A percentile compares a stretch with the other conserved stretches of the same genome.
phyloP scores from a whole-genome alignment of 2,329 filamentous ascomycete genomes.

The Pyrenochaeta sp. region DNA sequence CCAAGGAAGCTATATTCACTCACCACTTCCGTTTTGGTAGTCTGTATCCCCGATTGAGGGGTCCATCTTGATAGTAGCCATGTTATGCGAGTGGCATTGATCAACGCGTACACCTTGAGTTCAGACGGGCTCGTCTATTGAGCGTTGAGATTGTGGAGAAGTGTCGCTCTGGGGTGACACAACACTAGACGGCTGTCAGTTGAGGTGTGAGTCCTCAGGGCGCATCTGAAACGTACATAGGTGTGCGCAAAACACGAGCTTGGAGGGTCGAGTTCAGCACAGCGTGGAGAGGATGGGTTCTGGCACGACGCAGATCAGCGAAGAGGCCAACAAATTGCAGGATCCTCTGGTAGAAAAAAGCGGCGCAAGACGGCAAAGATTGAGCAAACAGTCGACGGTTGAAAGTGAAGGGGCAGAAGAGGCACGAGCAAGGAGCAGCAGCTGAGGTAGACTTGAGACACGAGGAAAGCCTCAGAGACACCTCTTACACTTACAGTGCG shows the following conservation, averaged over 20 bases:
- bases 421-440: slow-evolving; percentile 18
- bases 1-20: slow-evolving; percentile 29
- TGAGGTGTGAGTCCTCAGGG: slow-evolving; percentile 24
- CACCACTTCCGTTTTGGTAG: slow-evolving; percentile 45
- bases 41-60: slow-evolving; percentile 37
- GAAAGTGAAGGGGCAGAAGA: slow-evolving; percentile 3
- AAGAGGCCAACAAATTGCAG: not conserved
- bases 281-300: not conserved
- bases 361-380: no score
- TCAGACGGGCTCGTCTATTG: slow-evolving; percentile 17
- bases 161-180: slow-evolving; percentile 12
- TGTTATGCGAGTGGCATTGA: slow-evolving; percentile 42
- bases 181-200: slow-evolving; percentile 31
- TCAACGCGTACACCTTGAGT: slow-evolving; percentile 18
- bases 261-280: slow-evolving; percentile 7
- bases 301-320: slow-evolving; percentile 8
- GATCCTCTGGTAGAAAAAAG: no score
- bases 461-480: slow-evolving; percentile 18
- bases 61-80: slow-evolving; percentile 45
- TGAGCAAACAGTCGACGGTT: no score
- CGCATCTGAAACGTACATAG: slow-evolving; percentile 35
- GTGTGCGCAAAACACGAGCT: no score
- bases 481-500: slow-evolving; percentile 32
- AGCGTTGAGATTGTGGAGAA: slow-evolving; percentile 14
- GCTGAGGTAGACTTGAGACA: slow-evolving; percentile 35